phyloP scores from a whole-genome alignment of 352 stramenopile genomes.

The Globisporangium iwayamae region DNA sequence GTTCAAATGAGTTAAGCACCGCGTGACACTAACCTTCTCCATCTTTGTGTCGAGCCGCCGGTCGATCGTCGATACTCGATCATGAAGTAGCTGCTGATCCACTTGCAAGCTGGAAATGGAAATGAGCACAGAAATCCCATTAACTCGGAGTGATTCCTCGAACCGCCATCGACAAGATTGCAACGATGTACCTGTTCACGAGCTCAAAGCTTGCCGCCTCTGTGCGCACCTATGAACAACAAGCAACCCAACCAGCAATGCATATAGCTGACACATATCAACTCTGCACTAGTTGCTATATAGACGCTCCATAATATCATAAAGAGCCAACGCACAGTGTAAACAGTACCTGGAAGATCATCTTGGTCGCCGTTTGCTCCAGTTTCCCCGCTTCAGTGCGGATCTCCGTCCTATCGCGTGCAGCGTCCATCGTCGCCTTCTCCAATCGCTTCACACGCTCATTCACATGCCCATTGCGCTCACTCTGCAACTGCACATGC shows the following conservation, averaged over 20 bases:
- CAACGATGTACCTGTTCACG: constrained; percentile 20
- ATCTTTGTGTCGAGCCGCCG: constrained; percentile 46
- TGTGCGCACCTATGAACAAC: constrained; percentile 17
- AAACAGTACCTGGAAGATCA: constrained; percentile 16
- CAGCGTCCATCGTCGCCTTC: constrained; percentile 16
- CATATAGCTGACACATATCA: not conserved
- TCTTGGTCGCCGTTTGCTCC: constrained; percentile 20
- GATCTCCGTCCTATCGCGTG: constrained; percentile 23
- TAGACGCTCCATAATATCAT: not conserved
- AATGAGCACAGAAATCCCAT: not conserved
- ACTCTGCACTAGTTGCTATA: not conserved
- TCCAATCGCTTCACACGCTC: constrained; percentile 17
- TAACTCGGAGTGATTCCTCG: not conserved
- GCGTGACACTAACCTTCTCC: constrained; percentile 40
- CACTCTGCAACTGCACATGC: not conserved
- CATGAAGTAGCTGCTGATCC: constrained; percentile 43
- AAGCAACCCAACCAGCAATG: not conserved
- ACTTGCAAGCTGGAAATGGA: constrained; percentile 31
- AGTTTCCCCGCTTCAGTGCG: constrained; percentile 11
- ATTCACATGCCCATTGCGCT: not conserved
- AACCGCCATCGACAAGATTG: not conserved
- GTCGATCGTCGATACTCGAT: constrained; percentile 39
- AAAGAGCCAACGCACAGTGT: not conserved
- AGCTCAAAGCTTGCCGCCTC: constrained; percentile 33
- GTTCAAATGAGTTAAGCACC: not conserved